Evolutionary conservation across 371 early-diverging fungal species (phyloP), one percentile per base, ranked within the genome.

Genomic region (Zychaea mexicana): DNA sequence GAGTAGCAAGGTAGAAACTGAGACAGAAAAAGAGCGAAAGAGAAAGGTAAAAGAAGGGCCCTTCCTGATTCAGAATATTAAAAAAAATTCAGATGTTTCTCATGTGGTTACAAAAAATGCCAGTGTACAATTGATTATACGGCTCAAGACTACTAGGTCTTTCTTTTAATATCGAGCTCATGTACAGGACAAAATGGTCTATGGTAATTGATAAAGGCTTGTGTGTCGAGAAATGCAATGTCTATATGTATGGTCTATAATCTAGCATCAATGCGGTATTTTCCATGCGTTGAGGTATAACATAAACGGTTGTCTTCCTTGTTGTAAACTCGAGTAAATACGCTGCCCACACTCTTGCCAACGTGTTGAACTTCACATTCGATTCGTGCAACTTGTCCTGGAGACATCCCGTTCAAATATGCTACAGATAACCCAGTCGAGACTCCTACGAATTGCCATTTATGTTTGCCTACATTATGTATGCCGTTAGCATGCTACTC

Each of bases 241-340:
- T n/a, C n/a, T n/a, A n/a, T n/a, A n/a, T n/a, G n/a, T n/a, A n/a
- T n/a, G n/a, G n/a, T 45, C n/a, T 47, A 47, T 47, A 78, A 53
- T 54, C 56, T 71, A 3, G 72, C 28, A 54, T 72, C 74, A 42
- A 76, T 64, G 55, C 72, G 66, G 46, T 64, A 78, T 52, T 81
- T 81, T 10, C 76, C 72, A 57, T 81, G 78, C 15, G 75, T 65
- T 12, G 77, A 75, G 24, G 74, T 42, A 52, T 78, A 81, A 47
- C 78, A 78, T 27, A 78, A 26, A 2, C 61, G 61, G 21, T 64
- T 62, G 0, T 68, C 3, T 31, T 70, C 62, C 39, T 81, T 65
- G 24, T 47, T 65, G 45, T 73, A 78, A 1, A 81, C 59, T 52
- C 59, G 72, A 5, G 78, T 74, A 57, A 70, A 70, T 2, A 81